phyloP scores from a whole-genome alignment of 306 rosid genomes.

The Benincasa hispida region DNA sequence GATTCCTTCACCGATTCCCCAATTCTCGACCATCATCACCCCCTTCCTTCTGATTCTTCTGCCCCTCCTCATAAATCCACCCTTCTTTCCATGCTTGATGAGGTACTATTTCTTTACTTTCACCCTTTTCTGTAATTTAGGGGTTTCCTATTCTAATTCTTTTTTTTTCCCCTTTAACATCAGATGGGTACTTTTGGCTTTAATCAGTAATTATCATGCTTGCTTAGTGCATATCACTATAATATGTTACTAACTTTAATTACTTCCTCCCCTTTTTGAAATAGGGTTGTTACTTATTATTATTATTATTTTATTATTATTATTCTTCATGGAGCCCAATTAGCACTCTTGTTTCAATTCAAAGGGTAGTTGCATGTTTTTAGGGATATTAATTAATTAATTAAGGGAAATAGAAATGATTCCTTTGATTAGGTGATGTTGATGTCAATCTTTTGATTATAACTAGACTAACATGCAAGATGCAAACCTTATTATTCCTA shows the following conservation, averaged over 20 bases:
- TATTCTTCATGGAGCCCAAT: background rate
- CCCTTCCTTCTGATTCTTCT: background rate
- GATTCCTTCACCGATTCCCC: conserved; percentile 19
- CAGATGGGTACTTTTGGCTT: background rate
- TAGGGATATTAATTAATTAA: background rate
- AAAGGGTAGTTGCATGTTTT: background rate
- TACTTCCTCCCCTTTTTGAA: background rate
- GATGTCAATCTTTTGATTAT: background rate
- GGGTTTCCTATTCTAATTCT: background rate
- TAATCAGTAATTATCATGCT: background rate
- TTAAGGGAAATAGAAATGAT: background rate
- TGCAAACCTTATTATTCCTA: background rate
- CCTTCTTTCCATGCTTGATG: conserved; percentile 62
- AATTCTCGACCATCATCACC: conserved; percentile 17
- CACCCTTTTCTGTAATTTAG: background rate
- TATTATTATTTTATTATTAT: background rate
- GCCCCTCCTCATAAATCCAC: conserved; percentile 39
- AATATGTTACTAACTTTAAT: background rate
- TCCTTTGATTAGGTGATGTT: conserved; percentile 1
- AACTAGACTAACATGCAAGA: background rate
- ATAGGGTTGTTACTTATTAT: background rate
- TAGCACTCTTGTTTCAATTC: background rate
- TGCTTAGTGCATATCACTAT: background rate
- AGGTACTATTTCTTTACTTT: conserved; percentile 25
- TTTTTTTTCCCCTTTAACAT: background rate